Evolutionary conservation across 805 yeast species (phyloP).

Genomic region (Lipomyces anomalus): DNA sequence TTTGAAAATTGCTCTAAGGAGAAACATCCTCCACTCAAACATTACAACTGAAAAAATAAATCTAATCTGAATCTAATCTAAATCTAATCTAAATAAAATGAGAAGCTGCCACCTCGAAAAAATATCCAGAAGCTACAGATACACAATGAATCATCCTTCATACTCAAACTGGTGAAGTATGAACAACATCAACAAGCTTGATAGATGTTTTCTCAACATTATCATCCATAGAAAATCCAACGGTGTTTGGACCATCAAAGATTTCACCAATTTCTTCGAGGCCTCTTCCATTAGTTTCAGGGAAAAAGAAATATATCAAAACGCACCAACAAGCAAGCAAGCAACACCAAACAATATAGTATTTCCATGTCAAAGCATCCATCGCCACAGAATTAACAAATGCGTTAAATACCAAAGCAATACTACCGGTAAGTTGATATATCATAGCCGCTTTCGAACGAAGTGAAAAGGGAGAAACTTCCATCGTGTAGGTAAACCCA

Average conservation of each 20-base stretch:
- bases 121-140: no score
- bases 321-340: constrained; percentile 31
- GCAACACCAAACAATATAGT: constrained; percentile 37
- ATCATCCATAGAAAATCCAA: no score
- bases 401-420: constrained; percentile 30
- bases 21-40: no score
- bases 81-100: no score
- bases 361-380: constrained; percentile 40
- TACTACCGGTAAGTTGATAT: constrained; percentile 24
- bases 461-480: constrained; percentile 29
- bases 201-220: no score
- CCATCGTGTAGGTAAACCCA: constrained; percentile 23
- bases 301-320: constrained; percentile 36
- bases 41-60: no score
- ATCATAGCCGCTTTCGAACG: constrained; percentile 41
- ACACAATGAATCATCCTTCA: no score
- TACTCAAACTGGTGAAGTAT: no score
- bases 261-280: constrained; percentile 42
- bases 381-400: constrained; percentile 39
- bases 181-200: no score
- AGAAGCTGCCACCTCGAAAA: no score
- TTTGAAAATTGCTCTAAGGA: no score
- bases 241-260: constrained; percentile 38
- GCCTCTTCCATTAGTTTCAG: constrained; percentile 41
- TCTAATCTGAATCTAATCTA: no score